phyloP scores from a whole-genome alignment of 192 early-diverging fungal species.

The Coemansia interrupta region DNA sequence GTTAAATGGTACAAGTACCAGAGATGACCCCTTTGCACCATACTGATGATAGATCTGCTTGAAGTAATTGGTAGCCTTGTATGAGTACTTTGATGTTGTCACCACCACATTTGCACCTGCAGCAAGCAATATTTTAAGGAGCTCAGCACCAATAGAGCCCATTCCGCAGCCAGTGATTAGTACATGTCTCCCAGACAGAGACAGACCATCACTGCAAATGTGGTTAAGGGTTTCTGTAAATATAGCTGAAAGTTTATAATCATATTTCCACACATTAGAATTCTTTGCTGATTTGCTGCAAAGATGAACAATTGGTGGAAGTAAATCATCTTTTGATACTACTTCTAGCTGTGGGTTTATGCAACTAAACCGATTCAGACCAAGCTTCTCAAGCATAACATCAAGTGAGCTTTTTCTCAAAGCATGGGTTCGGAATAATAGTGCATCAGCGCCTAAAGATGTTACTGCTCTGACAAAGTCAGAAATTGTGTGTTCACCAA shows the following conservation, averaged over 20 bases:
- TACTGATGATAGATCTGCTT: constrained; percentile 80
- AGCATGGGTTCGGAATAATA: background rate
- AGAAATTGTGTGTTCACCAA: constrained; percentile 14
- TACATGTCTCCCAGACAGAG: constrained; percentile 71
- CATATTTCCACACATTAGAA: constrained; percentile 62
- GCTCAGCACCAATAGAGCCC: constrained; percentile 88
- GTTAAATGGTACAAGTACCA: constrained; percentile 94
- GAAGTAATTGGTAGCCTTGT: constrained; percentile 62
- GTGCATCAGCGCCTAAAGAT: background rate
- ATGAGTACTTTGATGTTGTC: constrained; percentile 88
- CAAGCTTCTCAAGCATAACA: constrained; percentile 24
- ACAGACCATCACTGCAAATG: constrained; percentile 76
- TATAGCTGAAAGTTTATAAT: constrained; percentile 61
- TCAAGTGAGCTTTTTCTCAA: constrained; percentile 5
- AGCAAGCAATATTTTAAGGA: constrained; percentile 81
- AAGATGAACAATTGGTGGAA: constrained; percentile 66
- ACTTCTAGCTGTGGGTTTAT: background rate
- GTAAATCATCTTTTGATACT: background rate
- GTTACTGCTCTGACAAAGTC: constrained; percentile 21
- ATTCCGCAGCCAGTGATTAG: constrained; percentile 87
- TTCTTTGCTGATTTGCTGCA: constrained; percentile 58
- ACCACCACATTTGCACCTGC: constrained; percentile 86
- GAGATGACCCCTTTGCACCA: constrained; percentile 80
- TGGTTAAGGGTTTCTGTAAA: constrained; percentile 69
- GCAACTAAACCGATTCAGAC: constrained; percentile 1